A percentile compares a stretch with the other conserved stretches of the same genome.
These are phyloP conservation scores for Kodamaea sagamina DNA, from an alignment of 805 yeast genomes.

Conservation along the genomic window DNA sequence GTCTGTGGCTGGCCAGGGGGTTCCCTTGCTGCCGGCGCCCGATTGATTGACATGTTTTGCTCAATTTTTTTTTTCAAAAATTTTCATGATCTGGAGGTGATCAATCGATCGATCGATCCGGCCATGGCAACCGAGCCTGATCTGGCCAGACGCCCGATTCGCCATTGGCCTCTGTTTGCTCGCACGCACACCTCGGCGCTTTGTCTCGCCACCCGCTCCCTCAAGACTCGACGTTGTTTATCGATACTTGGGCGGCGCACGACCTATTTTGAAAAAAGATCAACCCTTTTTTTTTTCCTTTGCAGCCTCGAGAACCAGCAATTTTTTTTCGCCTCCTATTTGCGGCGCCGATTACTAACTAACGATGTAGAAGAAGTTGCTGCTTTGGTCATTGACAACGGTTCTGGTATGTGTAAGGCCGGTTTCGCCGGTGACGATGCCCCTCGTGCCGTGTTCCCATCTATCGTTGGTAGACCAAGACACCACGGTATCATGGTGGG, in stretches of 20 bases:
- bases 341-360: conserved; percentile 27
- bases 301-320: conserved; percentile 4
- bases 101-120: conserved; percentile 2
- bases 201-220: too few species aligned
- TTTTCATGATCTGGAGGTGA: conserved; percentile 9
- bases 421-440: conserved; percentile 99
- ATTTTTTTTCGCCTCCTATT: conserved; percentile 6
- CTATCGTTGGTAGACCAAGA: conserved; percentile 99
- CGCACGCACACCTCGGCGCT: too few species aligned
- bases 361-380: conserved; percentile 46
- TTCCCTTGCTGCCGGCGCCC: too few species aligned
- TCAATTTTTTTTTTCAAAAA: conserved; percentile 5
- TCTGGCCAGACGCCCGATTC: too few species aligned
- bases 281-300: conserved; percentile 6
- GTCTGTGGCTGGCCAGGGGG: too few species aligned
- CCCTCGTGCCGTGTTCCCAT: conserved; percentile 99
- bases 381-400: conserved; percentile 92
- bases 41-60: conserved; percentile 12
- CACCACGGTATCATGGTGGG: conserved; percentile 99
- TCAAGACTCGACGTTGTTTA: not conserved
- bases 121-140: too few species aligned
- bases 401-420: conserved; percentile 99
- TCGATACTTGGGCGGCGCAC: conserved; percentile 10
- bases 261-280: conserved; percentile 10
- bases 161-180: conserved; percentile 1